Evolutionary conservation across 768 basidiomycete species (phyloP).

Genomic region (Chalciporus chontae): DNA sequence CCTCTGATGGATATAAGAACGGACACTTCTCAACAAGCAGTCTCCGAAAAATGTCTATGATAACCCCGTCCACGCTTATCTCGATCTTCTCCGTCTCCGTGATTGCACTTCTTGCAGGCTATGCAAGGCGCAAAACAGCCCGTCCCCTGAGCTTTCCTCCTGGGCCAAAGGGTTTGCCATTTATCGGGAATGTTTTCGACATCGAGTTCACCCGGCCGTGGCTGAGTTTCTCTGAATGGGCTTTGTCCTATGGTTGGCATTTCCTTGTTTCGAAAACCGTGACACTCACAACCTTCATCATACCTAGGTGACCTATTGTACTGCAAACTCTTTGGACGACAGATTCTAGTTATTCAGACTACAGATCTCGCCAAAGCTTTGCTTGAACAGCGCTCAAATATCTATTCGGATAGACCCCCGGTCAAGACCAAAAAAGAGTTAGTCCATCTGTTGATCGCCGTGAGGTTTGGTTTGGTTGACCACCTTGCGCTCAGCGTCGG

Average conservation of each 20-base stretch:
- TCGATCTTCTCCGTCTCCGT: conserved; percentile 3
- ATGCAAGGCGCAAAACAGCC: conserved; percentile 11
- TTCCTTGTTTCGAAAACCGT: not conserved
- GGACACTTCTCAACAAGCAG: not conserved
- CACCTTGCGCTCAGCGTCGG: conserved; percentile 17
- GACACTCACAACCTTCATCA: not conserved
- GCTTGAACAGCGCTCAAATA: conserved; percentile 33
- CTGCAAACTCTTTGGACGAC: conserved; percentile 30
- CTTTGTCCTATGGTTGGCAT: conserved; percentile 21
- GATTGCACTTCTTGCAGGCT: conserved; percentile 7
- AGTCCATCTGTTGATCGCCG: not conserved
- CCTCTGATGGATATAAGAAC: conserved; percentile 15
- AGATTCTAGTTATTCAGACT: conserved; percentile 34
- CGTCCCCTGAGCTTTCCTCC: conserved; percentile 20
- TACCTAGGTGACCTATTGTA: conserved; percentile 31
- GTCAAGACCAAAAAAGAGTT: conserved; percentile 27
- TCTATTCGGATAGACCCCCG: conserved; percentile 38
- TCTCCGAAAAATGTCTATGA: conserved; percentile 2
- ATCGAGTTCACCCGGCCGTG: conserved; percentile 27
- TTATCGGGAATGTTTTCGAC: conserved; percentile 27
- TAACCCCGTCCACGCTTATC: conserved; percentile 7
- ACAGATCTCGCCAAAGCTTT: conserved; percentile 30
- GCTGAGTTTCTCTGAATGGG: conserved; percentile 34
- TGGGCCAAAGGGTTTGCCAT: conserved; percentile 30
- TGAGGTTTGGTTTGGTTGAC: conserved; percentile 1